Conservation (phyloP, 176 grass and related monocot species). For the Carex scoparia region DNA sequence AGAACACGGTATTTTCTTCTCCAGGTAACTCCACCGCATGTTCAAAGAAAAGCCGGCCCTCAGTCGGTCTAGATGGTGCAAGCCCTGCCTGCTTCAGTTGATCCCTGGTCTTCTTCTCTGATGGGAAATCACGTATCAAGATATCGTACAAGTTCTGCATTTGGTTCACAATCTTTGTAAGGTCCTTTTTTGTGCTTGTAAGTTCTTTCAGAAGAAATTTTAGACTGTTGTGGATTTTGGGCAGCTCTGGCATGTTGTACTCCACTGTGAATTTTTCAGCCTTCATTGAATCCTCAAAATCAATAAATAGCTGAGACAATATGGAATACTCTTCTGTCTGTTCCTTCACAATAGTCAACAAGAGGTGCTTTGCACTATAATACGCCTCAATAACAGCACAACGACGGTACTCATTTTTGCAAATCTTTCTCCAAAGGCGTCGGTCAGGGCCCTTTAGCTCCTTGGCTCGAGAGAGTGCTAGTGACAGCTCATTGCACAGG, state of each 20-base stretch:
- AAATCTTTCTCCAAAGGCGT: conserved; percentile 77
- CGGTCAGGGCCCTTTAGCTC: conserved; percentile 48
- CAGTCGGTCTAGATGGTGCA: conserved; percentile 42
- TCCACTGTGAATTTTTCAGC: conserved; percentile 66
- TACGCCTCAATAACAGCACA: conserved; percentile 85
- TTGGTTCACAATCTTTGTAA: conserved; percentile 69
- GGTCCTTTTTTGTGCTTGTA: conserved; percentile 53
- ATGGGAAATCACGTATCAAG: conserved; percentile 69
- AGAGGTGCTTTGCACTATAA: conserved; percentile 72
- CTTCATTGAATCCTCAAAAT: conserved; percentile 60
- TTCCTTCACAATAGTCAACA: conserved; percentile 63
- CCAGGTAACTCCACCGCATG: conserved; percentile 56
- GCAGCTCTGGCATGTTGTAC: conserved; percentile 63
- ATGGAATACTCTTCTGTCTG: conserved; percentile 61
- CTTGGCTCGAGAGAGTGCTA: conserved; percentile 83
- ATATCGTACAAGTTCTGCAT: conserved; percentile 84
- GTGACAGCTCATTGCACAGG: conserved; percentile 76
- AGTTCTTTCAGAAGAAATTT: conserved; percentile 46
- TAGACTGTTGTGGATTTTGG: conserved; percentile 50
- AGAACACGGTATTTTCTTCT: conserved; percentile 54
- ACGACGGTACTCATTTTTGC: conserved; percentile 87
- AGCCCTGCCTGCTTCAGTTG: conserved; percentile 65
- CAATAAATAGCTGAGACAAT: conserved; percentile 47
- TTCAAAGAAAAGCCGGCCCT: conserved; percentile 58
- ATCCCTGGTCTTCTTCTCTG: conserved; percentile 69